Conservation (phyloP, 1,284 basidiomycete genomes). For the Ustilago tritici region DNA sequence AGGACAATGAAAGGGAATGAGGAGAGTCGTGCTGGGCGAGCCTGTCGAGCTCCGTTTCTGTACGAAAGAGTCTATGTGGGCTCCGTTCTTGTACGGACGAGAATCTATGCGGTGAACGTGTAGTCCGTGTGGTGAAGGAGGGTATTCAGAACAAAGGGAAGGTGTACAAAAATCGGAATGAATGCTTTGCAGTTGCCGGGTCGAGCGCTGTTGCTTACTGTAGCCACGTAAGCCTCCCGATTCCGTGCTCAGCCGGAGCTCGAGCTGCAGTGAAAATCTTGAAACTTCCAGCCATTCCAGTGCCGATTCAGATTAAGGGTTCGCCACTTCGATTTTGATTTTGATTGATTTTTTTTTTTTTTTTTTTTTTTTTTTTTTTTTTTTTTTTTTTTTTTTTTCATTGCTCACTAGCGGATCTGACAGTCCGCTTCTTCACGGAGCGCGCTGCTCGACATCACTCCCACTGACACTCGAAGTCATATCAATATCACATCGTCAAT, state of each 20-base stretch:
- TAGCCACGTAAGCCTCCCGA: constrained; percentile 6
- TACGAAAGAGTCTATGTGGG: constrained; percentile 4
- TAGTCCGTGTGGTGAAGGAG: background rate
- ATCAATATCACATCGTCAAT: background rate
- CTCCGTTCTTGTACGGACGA: background rate
- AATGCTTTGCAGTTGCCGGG: background rate
- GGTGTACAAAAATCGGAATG: background rate
- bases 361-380: background rate
- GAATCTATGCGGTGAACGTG: background rate
- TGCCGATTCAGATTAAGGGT: background rate
- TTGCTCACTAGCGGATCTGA: background rate
- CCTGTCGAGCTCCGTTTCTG: background rate
- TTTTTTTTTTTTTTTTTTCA: background rate
- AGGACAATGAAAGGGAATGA: background rate
- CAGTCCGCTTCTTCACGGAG: background rate
- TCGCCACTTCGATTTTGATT: background rate
- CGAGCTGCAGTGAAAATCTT: background rate
- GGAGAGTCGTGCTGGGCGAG: constrained; percentile 10
- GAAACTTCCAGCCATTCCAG: background rate
- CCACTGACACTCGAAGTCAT: background rate
- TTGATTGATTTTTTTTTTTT: background rate
- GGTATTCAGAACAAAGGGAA: constrained; percentile 12
- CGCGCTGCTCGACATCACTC: background rate
- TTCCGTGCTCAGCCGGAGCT: background rate
- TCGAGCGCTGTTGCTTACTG: background rate